Base-by-base conservation (phyloP, 306 rosid genomes). In the Styphnolobium japonicum region DNA sequence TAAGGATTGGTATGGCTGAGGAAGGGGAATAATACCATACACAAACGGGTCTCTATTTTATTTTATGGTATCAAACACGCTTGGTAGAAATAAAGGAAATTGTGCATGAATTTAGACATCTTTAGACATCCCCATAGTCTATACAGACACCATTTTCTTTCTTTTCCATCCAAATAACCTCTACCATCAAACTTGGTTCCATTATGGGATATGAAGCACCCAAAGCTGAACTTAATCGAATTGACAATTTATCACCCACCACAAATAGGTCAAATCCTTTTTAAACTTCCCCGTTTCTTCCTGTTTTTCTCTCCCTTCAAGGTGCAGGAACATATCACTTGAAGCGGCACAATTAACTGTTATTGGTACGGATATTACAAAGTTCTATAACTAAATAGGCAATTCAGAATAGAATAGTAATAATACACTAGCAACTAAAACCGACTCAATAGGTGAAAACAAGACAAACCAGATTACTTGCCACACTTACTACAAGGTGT, bases 381-480 rank as follows among this genome's bases (percentile, higher is more conserved):
- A 65, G 83, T 80, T 67, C 80, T 82, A 85, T 76, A 71, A 75
- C 84, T 80, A 27, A 71, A 63, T 60, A 39, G 63, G 56, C 67
- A 73, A 77, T 70, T 37, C 77, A 8, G 29, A 81, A 79, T 42
- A 27, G 3, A 52, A 77, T 36, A 48, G 67, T 27, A 45, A 19
- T 15, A 53, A 58, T 19, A 55, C 29, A 76, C 66, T 58, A 80
- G 40, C 75, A 79, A 73, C 83, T 62, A 51, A 73, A 81, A 31
- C 63, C 70, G 79, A 45, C 78, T 67, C 66, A 37, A 56, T 19
- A 53, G 73, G 73, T 19, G 76, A 71, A 83, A 68, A 23, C 73
- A 71, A 46, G 37, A 78, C 84, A 87, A 88, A 83, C 81, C 90
- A 85, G 77, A 67, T 49, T 16, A 85, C 83, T 52, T 40, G 80